Evolutionary conservation across 2,329 filamentous ascomycete species (phyloP).

Genomic region (Cordyceps farinosa): DNA sequence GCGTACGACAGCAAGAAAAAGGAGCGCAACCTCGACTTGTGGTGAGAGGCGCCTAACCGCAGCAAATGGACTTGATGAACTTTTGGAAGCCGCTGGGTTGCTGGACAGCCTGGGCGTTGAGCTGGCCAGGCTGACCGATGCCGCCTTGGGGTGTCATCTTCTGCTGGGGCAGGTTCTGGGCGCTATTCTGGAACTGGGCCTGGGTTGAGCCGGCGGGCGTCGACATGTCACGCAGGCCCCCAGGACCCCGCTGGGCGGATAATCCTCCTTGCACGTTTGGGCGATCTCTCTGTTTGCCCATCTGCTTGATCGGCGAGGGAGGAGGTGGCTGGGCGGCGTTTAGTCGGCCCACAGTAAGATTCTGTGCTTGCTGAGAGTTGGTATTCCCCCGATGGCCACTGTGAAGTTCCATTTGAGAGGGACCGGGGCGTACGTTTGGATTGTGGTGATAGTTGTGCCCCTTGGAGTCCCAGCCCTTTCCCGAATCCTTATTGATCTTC

Average conservation of each 20-base stretch:
- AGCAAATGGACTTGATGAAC: slow-evolving; percentile 89
- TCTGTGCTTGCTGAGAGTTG: slow-evolving; percentile 59
- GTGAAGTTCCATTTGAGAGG: slow-evolving; percentile 81
- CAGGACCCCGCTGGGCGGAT: slow-evolving; percentile 70
- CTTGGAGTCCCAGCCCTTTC: slow-evolving; percentile 79
- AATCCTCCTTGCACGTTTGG: slow-evolving; percentile 74
- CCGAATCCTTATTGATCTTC: slow-evolving; percentile 80
- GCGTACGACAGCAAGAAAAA: slow-evolving; percentile 28
- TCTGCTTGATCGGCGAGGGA: slow-evolving; percentile 79
- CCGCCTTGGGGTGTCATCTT: slow-evolving; percentile 55
- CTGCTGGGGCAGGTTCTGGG: slow-evolving; percentile 74
- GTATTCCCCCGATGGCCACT: slow-evolving; percentile 65
- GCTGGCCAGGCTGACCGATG: slow-evolving; percentile 49
- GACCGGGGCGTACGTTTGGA: slow-evolving; percentile 72
- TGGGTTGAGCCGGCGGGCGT: slow-evolving; percentile 89
- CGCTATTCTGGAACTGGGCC: slow-evolving; percentile 95
- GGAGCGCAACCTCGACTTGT: slow-evolving; percentile 29
- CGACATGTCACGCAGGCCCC: slow-evolving; percentile 70
- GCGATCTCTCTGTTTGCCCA: slow-evolving; percentile 69
- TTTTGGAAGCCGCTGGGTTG: slow-evolving; percentile 85
- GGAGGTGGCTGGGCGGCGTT: slow-evolving; percentile 89
- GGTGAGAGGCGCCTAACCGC: slow-evolving; percentile 55
- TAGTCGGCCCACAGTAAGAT: slow-evolving; percentile 81
- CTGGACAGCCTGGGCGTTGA: slow-evolving; percentile 58
- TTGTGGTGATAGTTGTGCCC: slow-evolving; percentile 62